Evolutionary conservation across 345 rosid genomes (phyloP).

Genomic region (Erodium maritimum): DNA sequence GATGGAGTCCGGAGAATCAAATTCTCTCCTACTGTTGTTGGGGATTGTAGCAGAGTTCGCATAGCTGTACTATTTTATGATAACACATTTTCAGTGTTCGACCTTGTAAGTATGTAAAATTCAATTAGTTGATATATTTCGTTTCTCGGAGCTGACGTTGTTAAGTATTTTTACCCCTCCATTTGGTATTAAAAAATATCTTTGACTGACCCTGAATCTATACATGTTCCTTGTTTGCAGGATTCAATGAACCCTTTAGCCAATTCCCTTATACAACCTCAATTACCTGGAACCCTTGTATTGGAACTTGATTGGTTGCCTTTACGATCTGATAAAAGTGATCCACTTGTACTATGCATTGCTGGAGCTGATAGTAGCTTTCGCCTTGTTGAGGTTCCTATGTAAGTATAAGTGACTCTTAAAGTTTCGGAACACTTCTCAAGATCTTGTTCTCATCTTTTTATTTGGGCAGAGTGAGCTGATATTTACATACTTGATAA

Average conservation of each 20-base stretch:
- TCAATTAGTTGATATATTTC: conserved; percentile 1
- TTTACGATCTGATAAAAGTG: conserved; percentile 58
- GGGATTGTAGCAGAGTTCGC: conserved; percentile 91
- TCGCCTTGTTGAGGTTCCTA: conserved; percentile 72
- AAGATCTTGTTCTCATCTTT: not conserved
- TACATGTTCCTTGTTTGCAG: conserved; percentile 30
- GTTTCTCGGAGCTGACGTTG: not conserved
- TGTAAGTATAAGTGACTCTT: conserved; percentile 35
- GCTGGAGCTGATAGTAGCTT: conserved; percentile 98
- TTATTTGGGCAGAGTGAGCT: too few species aligned
- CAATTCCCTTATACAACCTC: conserved; percentile 89
- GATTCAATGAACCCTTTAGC: conserved; percentile 92
- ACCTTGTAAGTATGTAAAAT: conserved; percentile 56
- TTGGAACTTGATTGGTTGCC: conserved; percentile 97
- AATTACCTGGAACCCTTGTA: conserved; percentile 91
- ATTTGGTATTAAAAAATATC: too few species aligned
- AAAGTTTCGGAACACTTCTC: conserved; percentile 3
- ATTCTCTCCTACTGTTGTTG: conserved; percentile 89
- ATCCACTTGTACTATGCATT: conserved; percentile 78
- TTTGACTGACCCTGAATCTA: not conserved
- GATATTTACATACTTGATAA: too few species aligned
- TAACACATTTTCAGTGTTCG: conserved; percentile 86
- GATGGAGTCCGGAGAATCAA: conserved; percentile 93
- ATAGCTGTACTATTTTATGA: conserved; percentile 92
- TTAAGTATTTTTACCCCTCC: not conserved